Evolutionary conservation across 345 rosid species (phyloP), one percentile per base, ranked within the genome.

Genomic region (Acer saccharum): DNA sequence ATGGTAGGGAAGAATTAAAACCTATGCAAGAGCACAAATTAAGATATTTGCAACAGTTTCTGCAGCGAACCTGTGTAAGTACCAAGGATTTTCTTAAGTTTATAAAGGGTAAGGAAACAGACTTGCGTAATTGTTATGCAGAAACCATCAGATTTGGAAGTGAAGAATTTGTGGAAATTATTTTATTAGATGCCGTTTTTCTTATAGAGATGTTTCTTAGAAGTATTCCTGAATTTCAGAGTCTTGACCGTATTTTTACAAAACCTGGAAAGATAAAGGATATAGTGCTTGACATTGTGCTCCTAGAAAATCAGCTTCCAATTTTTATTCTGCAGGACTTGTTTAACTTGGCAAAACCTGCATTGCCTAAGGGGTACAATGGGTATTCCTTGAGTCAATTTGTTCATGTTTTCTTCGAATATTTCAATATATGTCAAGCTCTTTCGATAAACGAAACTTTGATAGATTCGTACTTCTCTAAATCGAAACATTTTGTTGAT

Each of bases 271-370:
- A 75, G 80, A 13, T 57, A 4, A 2, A 1, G 4, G 54, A 73
- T 2, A 17, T 83, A 8, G 3, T 43, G 14, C 8, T 1, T 0
- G 81, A 83, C 58, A n/a, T n/a, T n/a, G n/a, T n/a, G n/a, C n/a
- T n/a, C n/a, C n/a, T n/a, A n/a, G n/a, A n/a, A n/a, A n/a, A n/a
- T n/a, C n/a, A n/a, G n/a, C n/a, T n/a, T n/a, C n/a, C n/a, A 2
- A 52, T 76, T 55, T 83, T 83, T 3, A 64, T 80, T 23, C 21
- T 79, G 7, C 25, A 76, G 57, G 78, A 69, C 18, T 2, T 79
- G 57, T 69, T 32, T 0, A 4, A 25, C 6, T 60, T 76, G n/a
- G 16, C 60, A 13, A 54, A 54, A 4, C 16, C 7, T 12, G 5
- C 18, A 13, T 12, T 54, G 18, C 46, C 46, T 43, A 10, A 43